A percentile compares a stretch with the other conserved stretches of the same genome.
Conservation (phyloP, 176 grass and related monocot genomes). For the Poa pratensis region DNA sequence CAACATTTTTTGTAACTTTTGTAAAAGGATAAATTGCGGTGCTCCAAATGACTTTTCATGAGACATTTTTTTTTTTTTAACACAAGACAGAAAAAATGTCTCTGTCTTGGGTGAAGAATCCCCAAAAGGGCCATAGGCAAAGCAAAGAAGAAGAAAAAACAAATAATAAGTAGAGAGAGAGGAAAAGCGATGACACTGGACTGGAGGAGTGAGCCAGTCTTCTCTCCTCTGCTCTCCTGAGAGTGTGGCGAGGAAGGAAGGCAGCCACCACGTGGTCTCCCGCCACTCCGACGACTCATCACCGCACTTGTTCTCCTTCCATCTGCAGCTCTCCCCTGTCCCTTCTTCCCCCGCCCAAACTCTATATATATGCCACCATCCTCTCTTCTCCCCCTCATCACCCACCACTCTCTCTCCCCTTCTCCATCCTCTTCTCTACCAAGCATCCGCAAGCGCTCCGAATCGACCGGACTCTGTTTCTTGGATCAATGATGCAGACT, state of each 20-base stretch:
- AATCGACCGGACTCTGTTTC: neutral
- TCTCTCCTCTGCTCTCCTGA: neutral
- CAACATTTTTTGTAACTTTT: too few species aligned
- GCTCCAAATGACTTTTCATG: too few species aligned
- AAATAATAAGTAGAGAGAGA: neutral
- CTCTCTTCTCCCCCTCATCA: neutral
- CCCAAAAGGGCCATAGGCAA: too few species aligned
- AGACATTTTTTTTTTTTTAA: too few species aligned
- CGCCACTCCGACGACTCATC: neutral
- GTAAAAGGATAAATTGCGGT: too few species aligned
- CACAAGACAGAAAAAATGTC: too few species aligned
- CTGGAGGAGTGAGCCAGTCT: neutral
- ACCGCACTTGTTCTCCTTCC: neutral
- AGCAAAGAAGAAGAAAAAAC: too few species aligned
- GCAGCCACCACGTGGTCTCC: neutral
- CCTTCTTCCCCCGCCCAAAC: constrained; percentile 38
- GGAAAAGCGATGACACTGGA: neutral
- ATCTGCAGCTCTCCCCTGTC: neutral
- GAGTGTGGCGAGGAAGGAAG: neutral
- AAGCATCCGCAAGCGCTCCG: neutral
- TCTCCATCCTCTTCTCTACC: neutral
- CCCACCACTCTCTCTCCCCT: neutral
- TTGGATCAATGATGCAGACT: constrained; percentile 38
- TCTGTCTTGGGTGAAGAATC: too few species aligned
- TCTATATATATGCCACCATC: constrained; percentile 51